Evolutionary conservation across 768 basidiomycete genomes (phyloP).

Genomic region (Lentinus brumalis): DNA sequence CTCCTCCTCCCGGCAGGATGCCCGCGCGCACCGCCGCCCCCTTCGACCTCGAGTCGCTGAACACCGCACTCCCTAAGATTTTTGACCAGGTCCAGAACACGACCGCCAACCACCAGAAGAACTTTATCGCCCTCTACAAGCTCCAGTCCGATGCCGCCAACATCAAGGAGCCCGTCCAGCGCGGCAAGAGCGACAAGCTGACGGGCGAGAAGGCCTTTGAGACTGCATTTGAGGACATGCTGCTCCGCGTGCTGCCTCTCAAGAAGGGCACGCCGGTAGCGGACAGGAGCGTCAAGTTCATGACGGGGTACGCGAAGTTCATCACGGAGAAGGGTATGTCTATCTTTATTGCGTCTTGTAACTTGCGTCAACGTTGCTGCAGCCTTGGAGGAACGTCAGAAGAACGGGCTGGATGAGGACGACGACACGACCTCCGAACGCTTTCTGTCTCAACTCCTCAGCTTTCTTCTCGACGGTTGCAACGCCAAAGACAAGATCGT

Average conservation of each 20-base stretch:
- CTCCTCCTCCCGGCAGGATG: conserved; percentile 23
- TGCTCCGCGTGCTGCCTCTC: conserved; percentile 61
- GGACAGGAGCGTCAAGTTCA: conserved; percentile 81
- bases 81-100: conserved; percentile 80
- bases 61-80: conserved; percentile 54
- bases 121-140: conserved; percentile 80
- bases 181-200: conserved; percentile 54
- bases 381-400: conserved; percentile 41
- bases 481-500: conserved; percentile 85
- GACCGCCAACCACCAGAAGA: conserved; percentile 85
- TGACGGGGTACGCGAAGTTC: conserved; percentile 75
- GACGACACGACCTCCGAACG: conserved; percentile 54
- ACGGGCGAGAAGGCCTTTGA: conserved; percentile 81
- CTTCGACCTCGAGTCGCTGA: conserved; percentile 31
- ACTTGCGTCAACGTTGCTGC: background rate
- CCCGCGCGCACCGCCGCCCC: conserved; percentile 26
- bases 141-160: conserved; percentile 67
- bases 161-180: conserved; percentile 49
- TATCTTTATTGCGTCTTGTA: background rate
- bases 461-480: conserved; percentile 74
- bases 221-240: conserved; percentile 57
- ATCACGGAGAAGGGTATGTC: conserved; percentile 73
- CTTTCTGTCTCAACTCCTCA: conserved; percentile 49
- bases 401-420: conserved; percentile 42
- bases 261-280: conserved; percentile 82